Evolutionary conservation across 495 filamentous ascomycete species (phyloP).

Genomic region (Aspergillus carlsbadensis): DNA sequence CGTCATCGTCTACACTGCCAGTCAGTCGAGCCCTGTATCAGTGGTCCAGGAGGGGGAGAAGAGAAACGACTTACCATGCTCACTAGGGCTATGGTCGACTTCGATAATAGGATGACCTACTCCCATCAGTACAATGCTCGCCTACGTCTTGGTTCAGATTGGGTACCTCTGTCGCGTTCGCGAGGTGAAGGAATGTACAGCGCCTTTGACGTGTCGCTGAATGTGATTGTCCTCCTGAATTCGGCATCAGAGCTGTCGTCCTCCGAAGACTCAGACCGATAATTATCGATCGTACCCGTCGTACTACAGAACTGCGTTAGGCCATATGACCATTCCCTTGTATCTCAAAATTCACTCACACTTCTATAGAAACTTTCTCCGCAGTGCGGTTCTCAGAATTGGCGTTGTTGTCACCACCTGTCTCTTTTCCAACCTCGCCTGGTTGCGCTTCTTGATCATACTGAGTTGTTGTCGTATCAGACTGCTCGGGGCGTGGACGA

Average conservation of each 20-base stretch:
- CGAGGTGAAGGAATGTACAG: slow-evolving; percentile 38
- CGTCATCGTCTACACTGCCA: slow-evolving; percentile 3
- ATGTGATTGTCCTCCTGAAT: slow-evolving; percentile 11
- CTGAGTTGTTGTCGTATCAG: not conserved
- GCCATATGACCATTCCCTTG: not conserved
- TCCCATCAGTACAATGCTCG: not conserved
- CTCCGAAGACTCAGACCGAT: not conserved
- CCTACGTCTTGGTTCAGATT: not conserved
- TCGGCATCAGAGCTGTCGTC: not conserved
- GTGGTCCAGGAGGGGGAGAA: not conserved
- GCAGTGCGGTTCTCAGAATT: not conserved
- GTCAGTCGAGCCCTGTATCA: not conserved
- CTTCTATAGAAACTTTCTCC: not conserved
- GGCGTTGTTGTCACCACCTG: not conserved
- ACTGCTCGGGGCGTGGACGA: not conserved
- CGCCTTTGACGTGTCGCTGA: slow-evolving; percentile 23
- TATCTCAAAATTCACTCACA: not conserved
- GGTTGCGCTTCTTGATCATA: slow-evolving; percentile 14
- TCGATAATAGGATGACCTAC: slow-evolving; percentile 21
- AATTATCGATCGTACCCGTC: not conserved
- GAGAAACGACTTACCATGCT: slow-evolving; percentile 16
- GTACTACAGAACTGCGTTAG: not conserved
- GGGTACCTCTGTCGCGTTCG: slow-evolving; percentile 31
- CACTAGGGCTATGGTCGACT: slow-evolving; percentile 14
- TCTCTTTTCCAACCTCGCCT: not conserved